Evolutionary conservation across 352 stramenopile genomes (phyloP), one percentile per base, ranked within the genome.

Genomic region (Bremia lactucae): DNA sequence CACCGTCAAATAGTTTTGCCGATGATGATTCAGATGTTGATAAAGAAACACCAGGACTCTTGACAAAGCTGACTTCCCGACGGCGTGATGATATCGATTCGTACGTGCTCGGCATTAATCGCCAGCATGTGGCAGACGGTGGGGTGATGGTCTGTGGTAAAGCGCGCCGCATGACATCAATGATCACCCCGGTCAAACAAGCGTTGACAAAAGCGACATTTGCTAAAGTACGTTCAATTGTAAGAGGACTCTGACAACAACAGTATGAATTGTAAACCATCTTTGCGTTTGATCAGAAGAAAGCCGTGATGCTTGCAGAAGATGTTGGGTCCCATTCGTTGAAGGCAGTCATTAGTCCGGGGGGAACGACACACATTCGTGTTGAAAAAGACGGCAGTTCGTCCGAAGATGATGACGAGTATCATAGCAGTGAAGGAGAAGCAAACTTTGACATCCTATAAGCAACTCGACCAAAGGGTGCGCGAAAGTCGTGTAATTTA

Each of bases 51-150:
- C 49, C 45, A 4, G 65, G 61, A 7, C 33, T 76, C 14, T 58
- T 83, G 2, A 71, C 78, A 37, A 79, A 74, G 39, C 46, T 86
- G 26, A 67, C 60, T 6, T 49, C 70, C 5, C 75, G 55, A 14
- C 77, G 70, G 29, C 68, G 75, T 21, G 72, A 86, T 31, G 72
- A 84, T 19, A 76, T 88, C 26, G 75, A 88, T 43, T 85, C 75
- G 31, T 88, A 88, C 28, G 71, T 88, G 15, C 50, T 79, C 21
- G 65, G 56, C 0, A 59, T 88, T 35, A 86, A 84, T 53, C 66
- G 71, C 4, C 58, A 52, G 14, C 72, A 79, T 34, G 46, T 69
- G 4, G 57, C 57, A n/a, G 55, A 49, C 11, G 58, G 58, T 31
- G 52, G 57, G 15, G 49, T 55, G n/a, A 68, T 68, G 44, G 37